Base-by-base conservation (phyloP, 2,329 filamentous ascomycete genomes). In the Fonsecaea pugnacius region DNA sequence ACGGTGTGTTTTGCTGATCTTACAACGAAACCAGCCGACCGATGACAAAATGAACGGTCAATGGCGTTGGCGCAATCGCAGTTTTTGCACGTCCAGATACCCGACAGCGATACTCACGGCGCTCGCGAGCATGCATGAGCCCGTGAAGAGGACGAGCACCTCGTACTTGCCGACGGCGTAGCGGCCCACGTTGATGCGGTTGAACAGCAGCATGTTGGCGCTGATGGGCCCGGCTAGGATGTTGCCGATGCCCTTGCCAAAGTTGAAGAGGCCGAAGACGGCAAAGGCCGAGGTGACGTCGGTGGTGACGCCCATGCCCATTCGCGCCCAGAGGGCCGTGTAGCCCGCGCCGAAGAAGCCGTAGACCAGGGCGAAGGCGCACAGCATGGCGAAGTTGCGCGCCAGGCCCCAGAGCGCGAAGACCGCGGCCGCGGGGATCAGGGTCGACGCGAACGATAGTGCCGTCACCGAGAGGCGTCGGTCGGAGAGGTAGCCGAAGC, bases 361-460 rank as follows among this genome's bases (percentile, higher is more conserved):
- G 62, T 82, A 82, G 0, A 77, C 64, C 4, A 82, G 58, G 1
- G 74, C 73, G 58, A 82, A 83, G 1, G 78, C 67, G 24, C 74
- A 71, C 8, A 85, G 71, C 0, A 67, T 77, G 9, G 60, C 76
- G 72, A 85, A 6, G 71, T 73, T 75, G 2, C 74, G 73, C 0
- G 80, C 75, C 16, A 83, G 70, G 0, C 82, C 82, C 82, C 83
- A 85, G 32, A 80, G 62, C 0, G 80, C 69, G 60, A 83, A 81
- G 0, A 79, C 73, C 0, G 79, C 76, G 1, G 79, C 0, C 73
- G 75, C 27, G 1, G 79, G 60, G 8, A 80, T 79, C 18, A 78
- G 51, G 0, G 78, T 78, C 0, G 78, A 80, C 38, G 81, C 71
- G 1, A 79, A 67, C 30, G 79, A 77, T 32, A 79, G 78, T 0